Evolutionary conservation across 2,329 filamentous ascomycete species (phyloP).

Genomic region (Epichloe baconii): DNA sequence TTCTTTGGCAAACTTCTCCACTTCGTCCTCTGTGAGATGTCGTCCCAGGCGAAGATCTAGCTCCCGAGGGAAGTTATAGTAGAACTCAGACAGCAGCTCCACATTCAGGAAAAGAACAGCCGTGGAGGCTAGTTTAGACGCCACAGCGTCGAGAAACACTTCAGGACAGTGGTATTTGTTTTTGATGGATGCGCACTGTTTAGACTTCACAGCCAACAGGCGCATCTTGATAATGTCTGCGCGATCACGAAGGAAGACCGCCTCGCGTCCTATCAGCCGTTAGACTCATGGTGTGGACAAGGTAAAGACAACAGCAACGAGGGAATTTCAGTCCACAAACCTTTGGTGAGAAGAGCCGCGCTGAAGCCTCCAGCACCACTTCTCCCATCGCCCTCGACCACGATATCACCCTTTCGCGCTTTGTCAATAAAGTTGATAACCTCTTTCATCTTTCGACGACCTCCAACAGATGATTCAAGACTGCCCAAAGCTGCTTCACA

Average conservation of each 20-base stretch:
- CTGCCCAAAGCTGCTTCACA: constrained; percentile 67
- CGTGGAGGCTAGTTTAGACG: constrained; percentile 85
- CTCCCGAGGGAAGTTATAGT: constrained; percentile 92
- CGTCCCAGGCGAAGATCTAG: constrained; percentile 77
- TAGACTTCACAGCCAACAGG: constrained; percentile 73
- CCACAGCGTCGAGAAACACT: constrained; percentile 93
- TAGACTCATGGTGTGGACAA: neutral
- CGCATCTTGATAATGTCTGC: constrained; percentile 86
- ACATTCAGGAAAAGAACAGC: constrained; percentile 96
- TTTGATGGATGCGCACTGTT: constrained; percentile 68
- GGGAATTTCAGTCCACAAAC: constrained; percentile 31
- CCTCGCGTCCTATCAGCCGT: constrained; percentile 61
- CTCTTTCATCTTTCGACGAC: constrained; percentile 73
- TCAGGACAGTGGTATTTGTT: constrained; percentile 98
- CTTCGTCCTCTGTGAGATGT: constrained; percentile 62
- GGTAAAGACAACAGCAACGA: neutral
- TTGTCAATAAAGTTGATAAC: constrained; percentile 87
- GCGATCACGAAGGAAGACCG: constrained; percentile 84
- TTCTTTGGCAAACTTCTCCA: constrained; percentile 85
- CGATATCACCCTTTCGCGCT: constrained; percentile 71
- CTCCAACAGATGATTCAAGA: constrained; percentile 67
- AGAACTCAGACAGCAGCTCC: constrained; percentile 91
- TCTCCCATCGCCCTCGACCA: constrained; percentile 69
- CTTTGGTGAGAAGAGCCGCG: constrained; percentile 68
- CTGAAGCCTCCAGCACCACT: constrained; percentile 92